Evolutionary conservation across 2,329 filamentous ascomycete species (phyloP).

Genomic region (Alternaria triticina): DNA sequence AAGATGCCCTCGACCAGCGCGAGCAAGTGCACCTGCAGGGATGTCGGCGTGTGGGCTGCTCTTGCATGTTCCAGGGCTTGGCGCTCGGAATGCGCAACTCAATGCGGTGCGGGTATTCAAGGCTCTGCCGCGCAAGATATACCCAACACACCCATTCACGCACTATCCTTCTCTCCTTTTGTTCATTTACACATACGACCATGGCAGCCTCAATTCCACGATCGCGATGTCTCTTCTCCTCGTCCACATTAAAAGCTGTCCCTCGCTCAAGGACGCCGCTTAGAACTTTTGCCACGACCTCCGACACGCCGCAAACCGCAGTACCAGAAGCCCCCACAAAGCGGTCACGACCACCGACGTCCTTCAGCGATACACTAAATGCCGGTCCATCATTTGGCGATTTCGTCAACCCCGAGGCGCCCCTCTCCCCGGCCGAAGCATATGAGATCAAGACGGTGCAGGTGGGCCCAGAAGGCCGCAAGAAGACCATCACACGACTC

Average conservation of each 20-base stretch:
- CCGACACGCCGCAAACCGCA: conserved; percentile 32
- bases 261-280: conserved; percentile 23
- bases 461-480: conserved; percentile 66
- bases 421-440: conserved; percentile 57
- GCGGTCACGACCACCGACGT: conserved; percentile 54
- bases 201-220: conserved; percentile 45
- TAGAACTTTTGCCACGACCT: conserved; percentile 44
- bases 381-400: conserved; percentile 69
- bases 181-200: not conserved
- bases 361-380: conserved; percentile 69
- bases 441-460: conserved; percentile 67
- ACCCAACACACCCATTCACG: conserved; percentile 8
- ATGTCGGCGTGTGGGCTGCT: conserved; percentile 43
- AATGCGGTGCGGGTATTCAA: conserved; percentile 21
- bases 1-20: conserved; percentile 37
- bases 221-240: conserved; percentile 38
- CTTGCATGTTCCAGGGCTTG: conserved; percentile 11
- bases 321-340: conserved; percentile 31
- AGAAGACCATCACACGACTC: conserved; percentile 74
- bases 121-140: conserved; percentile 8
- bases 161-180: not conserved
- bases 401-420: conserved; percentile 60
- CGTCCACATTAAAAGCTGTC: conserved; percentile 24
- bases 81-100: conserved; percentile 11
- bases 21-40: conserved; percentile 35